phyloP scores from a whole-genome alignment of 352 stramenopile species.

The Globisporangium parvum region DNA sequence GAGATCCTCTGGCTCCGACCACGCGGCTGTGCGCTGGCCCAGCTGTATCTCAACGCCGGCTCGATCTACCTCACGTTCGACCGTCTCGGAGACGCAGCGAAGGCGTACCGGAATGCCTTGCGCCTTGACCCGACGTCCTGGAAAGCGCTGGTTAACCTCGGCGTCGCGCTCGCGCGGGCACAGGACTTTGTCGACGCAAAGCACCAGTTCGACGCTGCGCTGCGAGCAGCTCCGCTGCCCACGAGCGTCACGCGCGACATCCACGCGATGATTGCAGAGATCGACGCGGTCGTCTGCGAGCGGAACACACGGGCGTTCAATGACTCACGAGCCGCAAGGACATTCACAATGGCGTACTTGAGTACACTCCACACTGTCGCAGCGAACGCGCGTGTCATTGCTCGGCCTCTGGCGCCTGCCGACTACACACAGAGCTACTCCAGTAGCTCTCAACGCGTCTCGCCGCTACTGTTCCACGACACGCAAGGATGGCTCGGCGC shows the following conservation, averaged over 20 bases:
- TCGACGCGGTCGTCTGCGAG: constrained; percentile 26
- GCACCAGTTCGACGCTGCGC: constrained; percentile 30
- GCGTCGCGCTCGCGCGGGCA: constrained; percentile 33
- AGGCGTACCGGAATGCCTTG: constrained; percentile 42
- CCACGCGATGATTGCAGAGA: constrained; percentile 34
- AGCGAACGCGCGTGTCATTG: neutral
- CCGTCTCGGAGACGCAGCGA: constrained; percentile 42
- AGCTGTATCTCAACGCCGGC: constrained; percentile 42
- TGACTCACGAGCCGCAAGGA: constrained; percentile 21
- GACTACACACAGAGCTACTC: constrained; percentile 20
- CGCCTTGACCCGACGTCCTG: constrained; percentile 26
- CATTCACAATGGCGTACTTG: constrained; percentile 47
- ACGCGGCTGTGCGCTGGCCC: constrained; percentile 19
- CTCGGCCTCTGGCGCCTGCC: constrained; percentile 5
- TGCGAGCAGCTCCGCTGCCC: constrained; percentile 15
- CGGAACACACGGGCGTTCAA: constrained; percentile 31
- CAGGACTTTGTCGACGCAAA: constrained; percentile 43
- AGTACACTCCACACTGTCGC: constrained; percentile 24
- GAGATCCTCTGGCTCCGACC: constrained; percentile 46
- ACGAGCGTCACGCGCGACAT: constrained; percentile 14
- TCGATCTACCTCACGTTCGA: constrained; percentile 51
- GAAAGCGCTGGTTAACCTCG: constrained; percentile 49
- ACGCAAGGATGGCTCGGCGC: constrained; percentile 32
- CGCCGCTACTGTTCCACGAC: constrained; percentile 25
- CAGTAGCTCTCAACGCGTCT: neutral